Conservation (phyloP, 164 flowering plant genomes). For the Vitis labrusca region DNA sequence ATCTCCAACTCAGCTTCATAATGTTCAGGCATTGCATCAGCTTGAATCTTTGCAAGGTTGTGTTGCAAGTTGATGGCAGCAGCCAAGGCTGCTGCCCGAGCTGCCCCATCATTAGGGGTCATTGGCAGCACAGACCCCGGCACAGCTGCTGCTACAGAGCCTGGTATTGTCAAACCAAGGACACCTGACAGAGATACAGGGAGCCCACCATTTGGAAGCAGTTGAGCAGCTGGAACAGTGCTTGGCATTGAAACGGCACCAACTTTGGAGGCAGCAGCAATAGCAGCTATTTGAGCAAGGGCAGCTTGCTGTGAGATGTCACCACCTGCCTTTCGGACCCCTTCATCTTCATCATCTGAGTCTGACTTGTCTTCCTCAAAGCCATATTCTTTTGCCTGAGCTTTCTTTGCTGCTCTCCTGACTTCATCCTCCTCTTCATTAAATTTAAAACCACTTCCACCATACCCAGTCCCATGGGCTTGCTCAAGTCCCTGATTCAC, state of each 20-base stretch:
- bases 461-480: conserved; percentile 96
- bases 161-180: conserved; percentile 37
- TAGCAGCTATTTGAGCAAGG: conserved; percentile 64
- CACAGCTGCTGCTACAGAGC: conserved; percentile 24
- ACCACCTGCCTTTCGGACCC: conserved; percentile 84
- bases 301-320: conserved; percentile 77
- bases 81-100: conserved; percentile 74
- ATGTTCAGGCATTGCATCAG: conserved; percentile 92
- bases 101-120: conserved; percentile 58
- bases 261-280: conserved; percentile 70
- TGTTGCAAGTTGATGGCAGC: conserved; percentile 93
- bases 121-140: conserved; percentile 35
- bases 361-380: conserved; percentile 97
- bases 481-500: conserved; percentile 92
- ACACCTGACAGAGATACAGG: conserved; percentile 48
- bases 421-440: conserved; percentile 98
- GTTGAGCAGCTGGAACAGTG: conserved; percentile 40
- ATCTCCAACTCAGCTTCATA: conserved; percentile 96
- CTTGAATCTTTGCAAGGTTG: conserved; percentile 78
- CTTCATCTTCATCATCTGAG: conserved; percentile 92
- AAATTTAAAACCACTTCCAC: conserved; percentile 96
- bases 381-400: conserved; percentile 94
- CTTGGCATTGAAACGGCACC: conserved; percentile 30
- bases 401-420: conserved; percentile 94
- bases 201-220: conserved; percentile 49